These are phyloP conservation scores for Cyberlindnera suaveolens DNA, from an alignment of 805 yeast species.

Conservation along the genomic window DNA sequence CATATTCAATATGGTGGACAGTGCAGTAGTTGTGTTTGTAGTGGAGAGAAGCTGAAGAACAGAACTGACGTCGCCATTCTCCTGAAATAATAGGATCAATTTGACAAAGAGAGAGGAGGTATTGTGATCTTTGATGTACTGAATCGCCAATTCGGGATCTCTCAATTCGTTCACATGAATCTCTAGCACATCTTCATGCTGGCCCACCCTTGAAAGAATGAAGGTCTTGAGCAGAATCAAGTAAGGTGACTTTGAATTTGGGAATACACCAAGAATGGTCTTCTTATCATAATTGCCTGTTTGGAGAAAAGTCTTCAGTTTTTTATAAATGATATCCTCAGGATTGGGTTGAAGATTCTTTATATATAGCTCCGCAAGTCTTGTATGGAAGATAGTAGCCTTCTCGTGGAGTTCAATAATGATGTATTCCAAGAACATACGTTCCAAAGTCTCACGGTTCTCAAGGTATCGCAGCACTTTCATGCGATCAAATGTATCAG, in stretches of 20 bases:
- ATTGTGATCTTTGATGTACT: constrained; percentile 35
- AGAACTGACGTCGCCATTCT: constrained; percentile 24
- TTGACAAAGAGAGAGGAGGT: constrained; percentile 28
- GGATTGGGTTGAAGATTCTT: constrained; percentile 17
- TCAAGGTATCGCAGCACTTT: constrained; percentile 49
- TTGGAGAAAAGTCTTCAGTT: constrained; percentile 29
- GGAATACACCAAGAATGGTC: constrained; percentile 23
- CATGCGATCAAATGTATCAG: constrained; percentile 49
- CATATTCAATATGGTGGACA: constrained; percentile 7
- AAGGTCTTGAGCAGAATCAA: constrained; percentile 43
- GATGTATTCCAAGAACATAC: constrained; percentile 48
- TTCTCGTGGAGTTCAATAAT: constrained; percentile 34
- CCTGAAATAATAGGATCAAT: constrained; percentile 32
- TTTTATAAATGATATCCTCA: constrained; percentile 22
- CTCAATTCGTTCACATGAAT: constrained; percentile 52
- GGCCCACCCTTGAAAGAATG: constrained; percentile 51
- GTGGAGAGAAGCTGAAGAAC: constrained; percentile 35
- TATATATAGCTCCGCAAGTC: constrained; percentile 41
- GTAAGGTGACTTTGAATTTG: not conserved
- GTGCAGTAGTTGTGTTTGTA: constrained; percentile 29
- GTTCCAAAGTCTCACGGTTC: constrained; percentile 26
- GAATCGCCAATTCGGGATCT: constrained; percentile 52
- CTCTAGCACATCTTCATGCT: constrained; percentile 57
- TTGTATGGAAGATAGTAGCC: constrained; percentile 34
- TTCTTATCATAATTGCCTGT: constrained; percentile 27